Conservation (phyloP, 768 basidiomycete genomes). For the Kwoniella sp. region DNA sequence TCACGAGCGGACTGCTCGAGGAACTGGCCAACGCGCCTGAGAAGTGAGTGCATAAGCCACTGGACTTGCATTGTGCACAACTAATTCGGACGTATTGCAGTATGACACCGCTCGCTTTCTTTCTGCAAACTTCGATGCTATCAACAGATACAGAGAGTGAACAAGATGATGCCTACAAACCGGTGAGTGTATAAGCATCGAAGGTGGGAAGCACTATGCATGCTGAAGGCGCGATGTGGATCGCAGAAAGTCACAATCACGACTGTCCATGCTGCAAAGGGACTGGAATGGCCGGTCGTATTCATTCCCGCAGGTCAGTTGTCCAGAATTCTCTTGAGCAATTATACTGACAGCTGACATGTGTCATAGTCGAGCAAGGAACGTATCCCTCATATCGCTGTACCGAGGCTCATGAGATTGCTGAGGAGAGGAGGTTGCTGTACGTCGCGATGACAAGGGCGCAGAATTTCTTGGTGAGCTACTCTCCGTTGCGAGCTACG, state of each 20-base stretch:
- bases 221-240: constrained; percentile 8
- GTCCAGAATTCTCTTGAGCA: background rate
- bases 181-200: constrained; percentile 19
- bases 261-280: constrained; percentile 88
- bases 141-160: constrained; percentile 73
- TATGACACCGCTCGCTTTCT: constrained; percentile 67
- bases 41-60: constrained; percentile 12
- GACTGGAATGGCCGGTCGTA: constrained; percentile 89
- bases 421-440: constrained; percentile 82
- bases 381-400: constrained; percentile 73
- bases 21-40: constrained; percentile 10
- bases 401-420: constrained; percentile 64
- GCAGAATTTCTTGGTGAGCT: constrained; percentile 64
- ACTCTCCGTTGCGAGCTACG: no score
- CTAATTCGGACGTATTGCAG: constrained; percentile 24
- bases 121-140: constrained; percentile 78
- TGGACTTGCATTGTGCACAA: background rate
- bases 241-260: constrained; percentile 76
- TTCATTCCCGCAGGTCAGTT: constrained; percentile 59
- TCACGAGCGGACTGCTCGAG: constrained; percentile 14
- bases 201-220: background rate
- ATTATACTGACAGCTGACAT: constrained; percentile 12
- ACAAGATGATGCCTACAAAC: constrained; percentile 58
- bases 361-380: constrained; percentile 66
- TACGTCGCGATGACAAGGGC: constrained; percentile 90